Conservation (phyloP, 2,329 filamentous ascomycete species). For the Cordyceps militaris region DNA sequence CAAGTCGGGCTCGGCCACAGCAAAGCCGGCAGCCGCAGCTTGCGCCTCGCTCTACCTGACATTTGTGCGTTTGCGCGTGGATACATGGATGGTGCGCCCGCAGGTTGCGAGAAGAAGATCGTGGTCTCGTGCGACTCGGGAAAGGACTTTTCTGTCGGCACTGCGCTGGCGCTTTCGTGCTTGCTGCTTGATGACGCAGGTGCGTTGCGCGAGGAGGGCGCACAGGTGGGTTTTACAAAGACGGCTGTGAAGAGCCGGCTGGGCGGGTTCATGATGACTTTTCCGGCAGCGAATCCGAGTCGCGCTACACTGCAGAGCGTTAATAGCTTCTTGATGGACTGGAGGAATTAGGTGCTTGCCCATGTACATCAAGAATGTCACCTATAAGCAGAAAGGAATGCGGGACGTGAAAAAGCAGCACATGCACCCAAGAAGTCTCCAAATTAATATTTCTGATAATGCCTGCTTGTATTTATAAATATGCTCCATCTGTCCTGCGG, state of each 20-base stretch:
- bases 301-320: slow-evolving; percentile 83
- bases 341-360: slow-evolving; percentile 24
- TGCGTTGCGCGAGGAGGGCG: slow-evolving; percentile 23
- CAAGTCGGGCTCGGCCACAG: slow-evolving; percentile 60
- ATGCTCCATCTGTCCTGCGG: not conserved
- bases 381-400: not conserved
- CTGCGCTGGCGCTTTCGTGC: slow-evolving; percentile 70
- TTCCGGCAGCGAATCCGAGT: slow-evolving; percentile 75
- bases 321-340: slow-evolving; percentile 78
- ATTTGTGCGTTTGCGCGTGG: slow-evolving; percentile 50
- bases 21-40: slow-evolving; percentile 74
- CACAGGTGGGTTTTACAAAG: slow-evolving; percentile 53
- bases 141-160: slow-evolving; percentile 72
- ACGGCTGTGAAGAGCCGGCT: slow-evolving; percentile 67
- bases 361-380: not conserved
- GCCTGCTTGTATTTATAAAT: slow-evolving; percentile 7
- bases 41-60: slow-evolving; percentile 62
- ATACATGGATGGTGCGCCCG: slow-evolving; percentile 25
- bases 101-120: slow-evolving; percentile 20
- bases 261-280: slow-evolving; percentile 73
- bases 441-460: not conserved
- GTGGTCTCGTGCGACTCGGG: slow-evolving; percentile 69
- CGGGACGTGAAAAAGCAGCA: not conserved
- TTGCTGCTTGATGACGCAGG: slow-evolving; percentile 63
- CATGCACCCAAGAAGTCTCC: not conserved